Percentiles rank a stretch among this genome's conserved stretches.
Conservation (phyloP, 2,329 filamentous ascomycete species). For the Talaromyces islandicus region DNA sequence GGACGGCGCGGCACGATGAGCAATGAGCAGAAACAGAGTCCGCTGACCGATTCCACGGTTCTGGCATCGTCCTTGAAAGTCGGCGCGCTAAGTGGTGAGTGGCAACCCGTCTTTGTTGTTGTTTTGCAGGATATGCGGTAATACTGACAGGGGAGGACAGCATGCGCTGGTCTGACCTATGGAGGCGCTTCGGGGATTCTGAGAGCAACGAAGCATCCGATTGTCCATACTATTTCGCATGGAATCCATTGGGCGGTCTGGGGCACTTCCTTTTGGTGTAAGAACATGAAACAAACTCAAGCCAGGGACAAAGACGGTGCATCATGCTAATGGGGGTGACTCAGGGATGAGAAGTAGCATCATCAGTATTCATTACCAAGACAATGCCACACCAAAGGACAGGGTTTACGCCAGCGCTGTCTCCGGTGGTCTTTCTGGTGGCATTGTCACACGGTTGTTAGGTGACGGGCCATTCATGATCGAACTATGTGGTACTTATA, state of each 20-base stretch:
- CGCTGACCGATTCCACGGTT: slow-evolving; percentile 14
- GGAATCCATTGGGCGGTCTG: slow-evolving; percentile 77
- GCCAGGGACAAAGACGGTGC: neutral
- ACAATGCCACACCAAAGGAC: slow-evolving; percentile 52
- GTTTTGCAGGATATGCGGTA: neutral
- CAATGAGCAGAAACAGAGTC: slow-evolving; percentile 12
- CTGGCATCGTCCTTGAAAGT: slow-evolving; percentile 48
- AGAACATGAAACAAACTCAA: slow-evolving; percentile 20
- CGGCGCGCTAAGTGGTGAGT: slow-evolving; percentile 54
- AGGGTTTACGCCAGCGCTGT: slow-evolving; percentile 62
- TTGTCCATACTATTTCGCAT: slow-evolving; percentile 65
- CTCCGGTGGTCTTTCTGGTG: slow-evolving; percentile 63
- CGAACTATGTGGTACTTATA: neutral
- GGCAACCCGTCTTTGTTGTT: slow-evolving; percentile 3
- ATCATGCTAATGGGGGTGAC: slow-evolving; percentile 37
- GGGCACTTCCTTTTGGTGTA: slow-evolving; percentile 71
- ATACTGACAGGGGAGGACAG: slow-evolving; percentile 31
- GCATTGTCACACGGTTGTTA: slow-evolving; percentile 50
- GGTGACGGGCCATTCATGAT: slow-evolving; percentile 29
- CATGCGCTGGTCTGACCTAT: slow-evolving; percentile 55
- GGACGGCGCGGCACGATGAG: neutral
- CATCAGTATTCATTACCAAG: slow-evolving; percentile 44
- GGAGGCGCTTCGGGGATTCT: slow-evolving; percentile 68
- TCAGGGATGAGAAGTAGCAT: slow-evolving; percentile 36
- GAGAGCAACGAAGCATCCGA: slow-evolving; percentile 54